Evolutionary conservation across 1,284 basidiomycete genomes (phyloP).

Genomic region (Anthracocystis walkeri): DNA sequence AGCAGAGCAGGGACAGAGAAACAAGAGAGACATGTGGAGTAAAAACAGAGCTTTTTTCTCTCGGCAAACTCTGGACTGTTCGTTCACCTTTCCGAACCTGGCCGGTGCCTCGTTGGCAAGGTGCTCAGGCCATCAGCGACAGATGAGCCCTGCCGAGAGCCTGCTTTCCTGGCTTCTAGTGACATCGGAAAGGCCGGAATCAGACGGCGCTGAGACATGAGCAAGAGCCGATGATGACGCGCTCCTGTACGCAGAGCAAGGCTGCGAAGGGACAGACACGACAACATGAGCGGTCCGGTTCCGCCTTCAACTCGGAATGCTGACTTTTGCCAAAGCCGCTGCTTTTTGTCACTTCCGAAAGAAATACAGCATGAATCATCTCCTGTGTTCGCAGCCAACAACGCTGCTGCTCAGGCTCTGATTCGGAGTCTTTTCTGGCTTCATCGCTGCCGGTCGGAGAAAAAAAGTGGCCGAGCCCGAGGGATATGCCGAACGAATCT

Average conservation of each 20-base stretch:
- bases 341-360: too few relatives aligned
- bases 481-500: neutral
- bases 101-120: neutral
- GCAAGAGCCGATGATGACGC: too few relatives aligned
- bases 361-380: neutral
- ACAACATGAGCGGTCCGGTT: conserved; percentile 2
- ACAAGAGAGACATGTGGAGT: conserved; percentile 3
- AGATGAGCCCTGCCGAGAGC: too few relatives aligned
- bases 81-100: conserved; percentile 1
- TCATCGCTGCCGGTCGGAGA: neutral
- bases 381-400: too few relatives aligned
- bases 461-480: neutral
- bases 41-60: conserved; percentile 1
- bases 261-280: neutral
- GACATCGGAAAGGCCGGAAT: too few relatives aligned
- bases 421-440: neutral
- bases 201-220: too few relatives aligned
- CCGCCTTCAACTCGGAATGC: neutral
- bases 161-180: too few relatives aligned
- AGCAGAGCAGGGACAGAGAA: neutral
- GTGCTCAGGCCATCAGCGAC: too few relatives aligned
- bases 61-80: neutral
- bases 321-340: neutral
- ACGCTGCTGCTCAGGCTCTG: neutral
- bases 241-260: neutral